Base-by-base conservation (phyloP, 2,329 filamentous ascomycete species). In the Plectosphaerella sp. region DNA sequence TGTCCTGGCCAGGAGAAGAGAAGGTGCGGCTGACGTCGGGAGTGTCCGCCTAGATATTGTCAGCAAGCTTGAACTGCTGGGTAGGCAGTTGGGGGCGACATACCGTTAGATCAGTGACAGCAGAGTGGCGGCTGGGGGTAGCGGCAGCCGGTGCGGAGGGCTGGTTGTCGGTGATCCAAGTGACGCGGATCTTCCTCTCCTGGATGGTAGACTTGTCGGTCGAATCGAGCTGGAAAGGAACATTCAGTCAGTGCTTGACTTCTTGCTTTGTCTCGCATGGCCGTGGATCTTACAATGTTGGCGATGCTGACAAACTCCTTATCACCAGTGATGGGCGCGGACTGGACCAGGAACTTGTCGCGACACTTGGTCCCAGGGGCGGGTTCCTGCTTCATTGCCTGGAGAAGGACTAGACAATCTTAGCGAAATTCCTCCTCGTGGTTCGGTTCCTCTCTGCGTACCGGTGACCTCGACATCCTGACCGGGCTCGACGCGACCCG, bases 301-400 rank as follows among this genome's bases (percentile, higher is more conserved):
- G 86, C 80, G 57, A 96, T 84, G 66, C 88, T 95, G 54, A 80
- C 78, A 63, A 89, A 90, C 64, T 96, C 91, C 73, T 91, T 89
- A 65, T 96, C 89, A 57, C 85, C 79, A 20, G 87, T 87, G 59
- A 97, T 89, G 49, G 85, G 79, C 47, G 96, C 89, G 24, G 92
- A 95, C 73, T 97, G 93, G 36, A 97, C 93, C 51, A 97, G 83
- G 72, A 97, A 97, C 77, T 97, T 97, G 80, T 97, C 93, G 70
- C 90, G 88, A 77, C 94, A 99, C 71, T 91, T 92, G 57, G 88
- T 86, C 68, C 96, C 92, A 53, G 78, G 71, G 18, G 92, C 83
- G 52, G 93, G 93, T 64, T 97, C 92, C 66, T 91, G 84, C 78
- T 96, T 97, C 94, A 99, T 97, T 22, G 93, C 91, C 75, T 99